Base-by-base conservation (phyloP, 2,329 filamentous ascomycete genomes). In the Colletotrichum tofieldiae region DNA sequence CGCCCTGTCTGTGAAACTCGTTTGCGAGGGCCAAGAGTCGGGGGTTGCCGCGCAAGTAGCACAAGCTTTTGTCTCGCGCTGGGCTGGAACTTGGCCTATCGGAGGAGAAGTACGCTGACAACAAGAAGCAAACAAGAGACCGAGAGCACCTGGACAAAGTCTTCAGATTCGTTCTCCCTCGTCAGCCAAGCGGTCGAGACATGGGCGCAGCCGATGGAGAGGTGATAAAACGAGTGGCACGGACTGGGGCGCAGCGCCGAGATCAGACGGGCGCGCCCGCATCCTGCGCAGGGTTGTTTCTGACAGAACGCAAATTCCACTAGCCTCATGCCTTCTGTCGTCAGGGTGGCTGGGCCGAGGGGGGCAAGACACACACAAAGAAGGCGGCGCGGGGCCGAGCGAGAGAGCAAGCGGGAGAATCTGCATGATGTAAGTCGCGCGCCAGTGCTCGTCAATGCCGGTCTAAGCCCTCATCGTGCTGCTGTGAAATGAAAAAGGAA, bases 211-310 rank as follows among this genome's bases (percentile, higher is more conserved):
- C n/a, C 59, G 23, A 62, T 37, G 11, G 11, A 51, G 32, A 39
- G 39, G 32, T 49, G 32, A 20, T 8, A 14, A 23, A 35, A 23
- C 11, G 32, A 37, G 16, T 32, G 14, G 59, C 59, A 62, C 59
- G 43, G 59, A 62, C 59, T 37, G 45, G 45, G 45, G 23, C 59
- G 45, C 45, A 51, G 59, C 32, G 18, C 32, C 29, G 32, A 62
- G 29, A 62, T 51, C 45, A 51, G 59, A 62, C 45, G 59, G 54
- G 32, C 32, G 58, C 43, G 58, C 32, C 59, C 59, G 59, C 39
- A 51, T 39, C 35, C 12, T 6, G 32, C 8, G 45, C 43, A 35
- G 32, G 59, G 41, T 47, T 62, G 16, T 26, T n/a, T 62, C 32
- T 26, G 29, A 37, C 45, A 39, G 32, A 62, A 51, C 2, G 59